Evolutionary conservation across 1,284 basidiomycete species (phyloP).

Genomic region (Ceratorhiza oryzae-sativae): DNA sequence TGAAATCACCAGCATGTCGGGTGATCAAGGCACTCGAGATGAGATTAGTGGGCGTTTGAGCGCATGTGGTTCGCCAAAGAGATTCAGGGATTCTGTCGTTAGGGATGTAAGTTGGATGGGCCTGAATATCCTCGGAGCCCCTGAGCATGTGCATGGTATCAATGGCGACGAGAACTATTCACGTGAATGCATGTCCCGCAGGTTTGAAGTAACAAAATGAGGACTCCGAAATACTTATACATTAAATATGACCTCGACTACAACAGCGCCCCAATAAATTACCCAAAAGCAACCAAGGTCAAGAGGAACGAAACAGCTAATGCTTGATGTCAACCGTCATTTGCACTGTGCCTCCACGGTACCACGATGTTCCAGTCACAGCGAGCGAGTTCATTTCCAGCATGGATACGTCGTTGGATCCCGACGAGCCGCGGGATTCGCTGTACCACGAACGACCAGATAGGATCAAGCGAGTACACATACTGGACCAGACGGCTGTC

Average conservation of each 20-base stretch:
- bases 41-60: too few species aligned
- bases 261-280: neutral
- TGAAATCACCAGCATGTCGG: neutral
- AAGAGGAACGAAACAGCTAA: neutral
- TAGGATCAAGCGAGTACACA: slow-evolving; percentile 18
- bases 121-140: too few species aligned
- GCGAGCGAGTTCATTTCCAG: neutral
- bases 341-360: neutral
- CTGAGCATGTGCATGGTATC: too few species aligned
- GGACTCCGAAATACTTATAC: too few species aligned
- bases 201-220: too few species aligned
- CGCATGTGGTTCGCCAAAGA: too few species aligned
- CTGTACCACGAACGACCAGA: slow-evolving; percentile 26
- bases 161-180: too few species aligned
- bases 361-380: neutral
- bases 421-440: neutral
- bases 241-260: too few species aligned
- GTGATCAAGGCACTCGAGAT: too few species aligned
- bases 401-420: neutral
- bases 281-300: neutral
- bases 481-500: slow-evolving; percentile 21
- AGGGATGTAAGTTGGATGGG: too few species aligned
- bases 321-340: neutral
- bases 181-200: too few species aligned
- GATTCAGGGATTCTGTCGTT: too few species aligned